Conservation (phyloP, 345 rosid species). For the Raphanus raphanistrum region DNA sequence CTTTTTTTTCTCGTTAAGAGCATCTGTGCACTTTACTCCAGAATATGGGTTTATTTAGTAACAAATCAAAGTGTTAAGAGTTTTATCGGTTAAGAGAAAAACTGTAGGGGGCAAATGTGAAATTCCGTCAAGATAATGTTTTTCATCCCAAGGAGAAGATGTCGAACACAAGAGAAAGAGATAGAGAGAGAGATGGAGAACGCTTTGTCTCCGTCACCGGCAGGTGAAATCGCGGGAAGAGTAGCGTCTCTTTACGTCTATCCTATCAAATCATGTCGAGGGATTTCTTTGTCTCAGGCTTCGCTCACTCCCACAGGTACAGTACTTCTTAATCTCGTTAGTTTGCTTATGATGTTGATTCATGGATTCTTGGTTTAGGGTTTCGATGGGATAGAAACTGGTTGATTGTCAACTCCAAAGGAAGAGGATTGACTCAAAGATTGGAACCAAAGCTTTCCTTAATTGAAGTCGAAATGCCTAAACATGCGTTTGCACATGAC, state of each 20-base stretch:
- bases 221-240: conserved; percentile 23
- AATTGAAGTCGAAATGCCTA: conserved; percentile 61
- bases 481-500: conserved; percentile 55
- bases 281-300: conserved; percentile 65
- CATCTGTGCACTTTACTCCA: too few species aligned
- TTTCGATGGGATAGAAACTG: conserved; percentile 90
- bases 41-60: not conserved
- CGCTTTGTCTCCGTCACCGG: conserved; percentile 27
- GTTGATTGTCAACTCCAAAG: conserved; percentile 69
- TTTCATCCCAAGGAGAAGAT: not conserved
- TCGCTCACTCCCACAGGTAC: conserved; percentile 85
- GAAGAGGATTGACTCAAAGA: conserved; percentile 87
- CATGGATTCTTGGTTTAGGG: conserved; percentile 46
- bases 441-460: conserved; percentile 85
- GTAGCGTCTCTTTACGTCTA: conserved; percentile 68
- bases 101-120: not conserved
- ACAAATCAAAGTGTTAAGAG: not conserved
- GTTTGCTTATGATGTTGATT: not conserved
- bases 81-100: not conserved
- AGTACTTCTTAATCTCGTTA: not conserved
- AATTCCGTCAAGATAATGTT: not conserved
- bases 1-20: too few species aligned
- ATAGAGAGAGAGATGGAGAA: conserved; percentile 33
- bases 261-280: conserved; percentile 85
- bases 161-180: not conserved